Base-by-base conservation (phyloP, 805 yeast genomes). In the Ogataea naganishii region DNA sequence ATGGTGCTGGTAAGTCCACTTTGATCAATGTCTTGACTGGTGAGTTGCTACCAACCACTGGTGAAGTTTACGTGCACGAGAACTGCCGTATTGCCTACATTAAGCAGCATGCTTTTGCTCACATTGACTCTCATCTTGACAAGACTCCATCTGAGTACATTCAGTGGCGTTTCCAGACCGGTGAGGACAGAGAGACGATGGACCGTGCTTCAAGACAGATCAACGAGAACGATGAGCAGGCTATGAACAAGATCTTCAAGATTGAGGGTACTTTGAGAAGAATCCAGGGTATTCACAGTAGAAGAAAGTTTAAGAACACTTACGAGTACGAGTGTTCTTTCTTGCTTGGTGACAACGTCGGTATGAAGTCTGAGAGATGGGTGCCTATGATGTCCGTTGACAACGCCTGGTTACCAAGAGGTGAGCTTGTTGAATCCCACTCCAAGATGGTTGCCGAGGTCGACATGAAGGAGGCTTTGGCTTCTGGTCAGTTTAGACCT, bases 151-250 rank as follows among this genome's bases (percentile, higher is more conserved):
- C 96, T 58, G 98, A 92, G 76, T 92, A 92, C 75, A 92, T 92
- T 56, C 98, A 92, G 75, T 92, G 98, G 98, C 92, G 98, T 81
- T 92, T 89, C 96, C 98, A 92, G 76, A 92, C 98, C 62, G 98
- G 98, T 88, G 98, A 92, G 76, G 98, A 92, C 71, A 86, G 98
- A 75, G 98, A 92, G 77, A 92, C 98, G 70, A 92, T 92, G 98
- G 98, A 92, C 77, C 84, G 97, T 75, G 98, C 97, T 64, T 85
- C 94, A 67, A 85, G 98, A 77, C 89, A 80, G 66, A 86, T 92
- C 65, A 86, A 82, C 62, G 98, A 92, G 74, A 69, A 74, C 53
- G 98, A 92, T 71, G 96, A 88, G 75, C 75, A 80, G 67, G 84
- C 94, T 62, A 92, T 92, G 98, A 86, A 92, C 88, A 92, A 89